Conservation (phyloP, 306 rosid species). For the Arachis hypogaea region DNA sequence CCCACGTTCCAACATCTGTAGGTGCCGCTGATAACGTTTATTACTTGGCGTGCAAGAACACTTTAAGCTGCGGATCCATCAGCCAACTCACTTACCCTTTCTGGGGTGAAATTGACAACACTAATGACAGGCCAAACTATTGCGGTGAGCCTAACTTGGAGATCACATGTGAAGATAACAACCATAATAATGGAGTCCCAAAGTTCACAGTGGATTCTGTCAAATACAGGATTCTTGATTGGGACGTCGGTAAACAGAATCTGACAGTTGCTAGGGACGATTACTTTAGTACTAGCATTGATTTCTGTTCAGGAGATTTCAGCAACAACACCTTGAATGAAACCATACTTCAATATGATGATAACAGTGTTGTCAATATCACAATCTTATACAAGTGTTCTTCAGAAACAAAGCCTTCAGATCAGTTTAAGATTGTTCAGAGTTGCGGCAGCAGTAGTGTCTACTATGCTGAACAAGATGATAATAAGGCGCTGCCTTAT, state of each 20-base stretch:
- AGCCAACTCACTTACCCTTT: constrained; percentile 36
- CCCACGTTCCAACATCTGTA: neutral
- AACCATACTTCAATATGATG: neutral
- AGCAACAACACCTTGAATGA: constrained; percentile 24
- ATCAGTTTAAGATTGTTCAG: neutral
- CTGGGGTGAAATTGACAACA: constrained; percentile 9
- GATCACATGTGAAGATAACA: constrained; percentile 15
- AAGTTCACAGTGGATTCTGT: neutral
- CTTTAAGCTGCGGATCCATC: constrained; percentile 1
- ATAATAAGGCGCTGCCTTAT: neutral
- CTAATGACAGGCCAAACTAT: neutral
- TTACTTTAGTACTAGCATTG: neutral
- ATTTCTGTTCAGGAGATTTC: neutral
- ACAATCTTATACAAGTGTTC: constrained; percentile 26
- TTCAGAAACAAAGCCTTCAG: neutral
- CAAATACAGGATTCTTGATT: constrained; percentile 35
- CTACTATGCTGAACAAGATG: neutral
- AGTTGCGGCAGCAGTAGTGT: neutral
- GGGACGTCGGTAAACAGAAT: neutral
- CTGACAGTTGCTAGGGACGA: constrained; percentile 45
- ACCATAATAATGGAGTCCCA: accelerated
- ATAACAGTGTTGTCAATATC: neutral
- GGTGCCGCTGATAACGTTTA: neutral
- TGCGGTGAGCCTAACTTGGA: constrained; percentile 29
- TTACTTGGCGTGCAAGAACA: neutral